Percentiles rank a stretch among this genome's conserved stretches.
These are phyloP conservation scores for Diaporthe amygdali DNA, from an alignment of 2,329 filamentous ascomycete species.

Conservation along the genomic window DNA sequence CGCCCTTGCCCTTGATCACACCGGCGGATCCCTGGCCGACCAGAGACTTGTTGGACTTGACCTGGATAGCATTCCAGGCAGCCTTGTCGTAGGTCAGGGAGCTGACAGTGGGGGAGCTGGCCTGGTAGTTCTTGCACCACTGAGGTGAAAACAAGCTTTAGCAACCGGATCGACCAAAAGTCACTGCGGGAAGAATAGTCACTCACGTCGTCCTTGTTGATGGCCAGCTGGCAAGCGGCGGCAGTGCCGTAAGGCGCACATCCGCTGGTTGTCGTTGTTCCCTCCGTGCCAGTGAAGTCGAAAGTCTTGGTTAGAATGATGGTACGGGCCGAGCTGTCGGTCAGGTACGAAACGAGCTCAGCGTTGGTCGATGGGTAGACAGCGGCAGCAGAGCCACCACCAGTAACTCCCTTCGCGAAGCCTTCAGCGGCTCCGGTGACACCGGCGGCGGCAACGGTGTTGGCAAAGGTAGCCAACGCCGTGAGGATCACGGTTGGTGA, in stretches of 20 bases:
- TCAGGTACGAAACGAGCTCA: constrained; percentile 65
- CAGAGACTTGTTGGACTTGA: constrained; percentile 63
- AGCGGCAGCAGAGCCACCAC: constrained; percentile 59
- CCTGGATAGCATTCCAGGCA: constrained; percentile 52
- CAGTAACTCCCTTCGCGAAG: constrained; percentile 59
- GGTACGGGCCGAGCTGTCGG: constrained; percentile 56
- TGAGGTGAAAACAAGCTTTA: neutral
- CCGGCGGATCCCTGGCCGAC: constrained; percentile 57
- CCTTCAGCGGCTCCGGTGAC: constrained; percentile 44
- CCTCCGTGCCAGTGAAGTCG: constrained; percentile 62
- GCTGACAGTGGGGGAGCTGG: constrained; percentile 47
- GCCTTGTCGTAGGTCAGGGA: constrained; percentile 57
- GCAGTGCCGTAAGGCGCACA: constrained; percentile 64
- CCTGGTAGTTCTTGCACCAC: constrained; percentile 65
- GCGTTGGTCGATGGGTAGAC: constrained; percentile 58
- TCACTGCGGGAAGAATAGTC: too few species aligned
- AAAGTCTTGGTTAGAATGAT: constrained; percentile 63
- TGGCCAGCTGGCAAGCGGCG: constrained; percentile 60
- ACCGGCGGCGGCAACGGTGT: neutral
- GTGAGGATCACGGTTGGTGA: neutral
- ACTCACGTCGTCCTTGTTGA: constrained; percentile 56
- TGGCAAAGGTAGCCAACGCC: constrained; percentile 10
- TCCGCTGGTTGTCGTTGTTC: constrained; percentile 54
- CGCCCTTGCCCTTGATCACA: constrained; percentile 63
- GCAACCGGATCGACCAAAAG: neutral